A percentile compares a stretch with the other conserved stretches of the same genome.
These are phyloP conservation scores for Chamaenerion angustifolium DNA, from an alignment of 345 rosid species.

Conservation along the genomic window DNA sequence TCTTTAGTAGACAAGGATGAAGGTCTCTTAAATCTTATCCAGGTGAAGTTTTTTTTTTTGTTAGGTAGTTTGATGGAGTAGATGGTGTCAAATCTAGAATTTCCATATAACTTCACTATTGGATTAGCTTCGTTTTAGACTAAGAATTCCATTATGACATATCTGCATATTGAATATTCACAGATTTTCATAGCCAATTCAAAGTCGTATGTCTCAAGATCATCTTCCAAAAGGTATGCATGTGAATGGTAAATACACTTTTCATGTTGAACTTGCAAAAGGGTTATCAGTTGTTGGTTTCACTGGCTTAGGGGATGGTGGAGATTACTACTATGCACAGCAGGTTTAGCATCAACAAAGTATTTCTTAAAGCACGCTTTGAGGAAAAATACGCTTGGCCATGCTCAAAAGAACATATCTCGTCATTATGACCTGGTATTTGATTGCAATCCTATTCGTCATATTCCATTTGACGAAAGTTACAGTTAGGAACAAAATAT, in stretches of 20 bases:
- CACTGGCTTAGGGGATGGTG: constrained; percentile 68
- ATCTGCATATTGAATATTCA: not conserved
- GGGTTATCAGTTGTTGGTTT: not conserved
- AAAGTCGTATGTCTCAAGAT: constrained; percentile 22
- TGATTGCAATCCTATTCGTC: not conserved
- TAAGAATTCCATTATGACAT: not conserved
- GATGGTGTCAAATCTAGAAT: not conserved
- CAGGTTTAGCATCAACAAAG: constrained; percentile 60
- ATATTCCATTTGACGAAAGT: no score
- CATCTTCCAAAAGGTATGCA: constrained; percentile 47
- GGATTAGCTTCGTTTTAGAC: not conserved
- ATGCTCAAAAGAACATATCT: constrained; percentile 82
- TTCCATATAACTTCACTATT: not conserved
- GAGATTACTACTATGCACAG: constrained; percentile 68
- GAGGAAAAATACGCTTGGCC: constrained; percentile 64
- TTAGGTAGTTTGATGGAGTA: not conserved
- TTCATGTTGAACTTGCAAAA: not conserved
- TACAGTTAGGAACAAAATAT: no score
- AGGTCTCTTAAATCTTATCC: constrained; percentile 59
- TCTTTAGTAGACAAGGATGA: constrained; percentile 58
- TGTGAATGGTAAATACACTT: not conserved
- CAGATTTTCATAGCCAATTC: constrained; percentile 63
- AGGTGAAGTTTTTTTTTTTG: constrained; percentile 26
- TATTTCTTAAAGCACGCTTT: constrained; percentile 58
- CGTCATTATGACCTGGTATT: constrained; percentile 82